A percentile compares a stretch with the other conserved stretches of the same genome.
Evolutionary conservation across 768 basidiomycete genomes (phyloP).

Genomic region (Coprinopsis sp.): DNA sequence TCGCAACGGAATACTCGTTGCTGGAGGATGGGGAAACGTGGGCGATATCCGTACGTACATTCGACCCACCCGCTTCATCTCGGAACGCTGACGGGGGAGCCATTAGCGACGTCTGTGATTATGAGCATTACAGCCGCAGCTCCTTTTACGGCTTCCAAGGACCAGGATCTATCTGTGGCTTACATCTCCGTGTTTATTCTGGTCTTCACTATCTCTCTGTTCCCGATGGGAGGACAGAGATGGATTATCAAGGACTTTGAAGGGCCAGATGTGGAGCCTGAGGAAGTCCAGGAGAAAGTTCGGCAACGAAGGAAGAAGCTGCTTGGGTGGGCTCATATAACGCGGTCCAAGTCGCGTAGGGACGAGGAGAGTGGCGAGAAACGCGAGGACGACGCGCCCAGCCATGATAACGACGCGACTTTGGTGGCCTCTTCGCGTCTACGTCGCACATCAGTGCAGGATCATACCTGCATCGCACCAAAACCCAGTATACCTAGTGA

Average conservation of each 20-base stretch:
- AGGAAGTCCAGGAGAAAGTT: constrained; percentile 47
- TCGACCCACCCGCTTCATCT: not conserved
- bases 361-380: too few species aligned
- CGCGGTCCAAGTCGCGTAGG: too few species aligned
- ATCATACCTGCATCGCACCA: not conserved
- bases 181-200: constrained; percentile 62
- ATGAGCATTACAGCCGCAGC: constrained; percentile 55
- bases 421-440: too few species aligned
- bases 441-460: too few species aligned
- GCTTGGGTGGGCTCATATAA: too few species aligned
- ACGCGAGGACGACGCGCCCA: not conserved
- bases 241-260: constrained; percentile 58
- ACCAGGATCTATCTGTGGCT: constrained; percentile 59
- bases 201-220: constrained; percentile 61
- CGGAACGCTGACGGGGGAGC: not conserved
- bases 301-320: too few species aligned
- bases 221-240: constrained; percentile 55
- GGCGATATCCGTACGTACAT: constrained; percentile 61
- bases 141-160: constrained; percentile 56
- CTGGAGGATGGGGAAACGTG: constrained; percentile 65
- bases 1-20: constrained; percentile 62
- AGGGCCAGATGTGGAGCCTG: constrained; percentile 57
- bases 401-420: too few species aligned
- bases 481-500: not conserved
- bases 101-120: constrained; percentile 58